Evolutionary conservation across 768 basidiomycete species (phyloP).

Genomic region (Hysterangium stoloniferum): DNA sequence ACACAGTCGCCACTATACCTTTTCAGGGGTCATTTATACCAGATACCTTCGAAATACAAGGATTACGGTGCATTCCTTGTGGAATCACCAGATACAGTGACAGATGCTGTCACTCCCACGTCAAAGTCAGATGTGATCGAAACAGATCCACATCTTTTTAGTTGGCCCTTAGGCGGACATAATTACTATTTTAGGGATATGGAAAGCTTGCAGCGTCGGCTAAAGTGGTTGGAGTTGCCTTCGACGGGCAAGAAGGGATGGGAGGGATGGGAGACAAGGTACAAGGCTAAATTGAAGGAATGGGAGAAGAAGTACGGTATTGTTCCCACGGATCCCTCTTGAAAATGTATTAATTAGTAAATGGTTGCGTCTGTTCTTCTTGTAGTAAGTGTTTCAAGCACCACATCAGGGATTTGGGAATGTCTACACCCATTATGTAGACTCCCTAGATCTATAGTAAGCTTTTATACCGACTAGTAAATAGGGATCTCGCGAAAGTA

Average conservation of each 20-base stretch:
- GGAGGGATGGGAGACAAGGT: slow-evolving; percentile 41
- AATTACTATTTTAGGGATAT: slow-evolving; percentile 55
- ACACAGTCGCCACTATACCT: slow-evolving; percentile 42
- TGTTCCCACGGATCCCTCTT: no score
- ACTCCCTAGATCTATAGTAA: no score
- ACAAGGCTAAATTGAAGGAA: slow-evolving; percentile 17
- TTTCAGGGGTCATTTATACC: slow-evolving; percentile 39
- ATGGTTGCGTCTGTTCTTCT: no score
- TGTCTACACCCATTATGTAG: no score
- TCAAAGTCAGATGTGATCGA: background rate
- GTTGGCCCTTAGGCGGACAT: slow-evolving; percentile 45
- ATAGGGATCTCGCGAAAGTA: no score
- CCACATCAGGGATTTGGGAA: no score
- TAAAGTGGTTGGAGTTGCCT: slow-evolving; percentile 35
- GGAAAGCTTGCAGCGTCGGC: slow-evolving; percentile 36
- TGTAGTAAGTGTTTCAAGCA: no score
- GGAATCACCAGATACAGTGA: no score
- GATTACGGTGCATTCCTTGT: slow-evolving; percentile 40
- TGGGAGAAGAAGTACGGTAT: slow-evolving; percentile 9
- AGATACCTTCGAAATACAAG: slow-evolving; percentile 36
- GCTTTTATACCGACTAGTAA: no score
- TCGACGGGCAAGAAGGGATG: slow-evolving; percentile 27
- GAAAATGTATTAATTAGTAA: no score
- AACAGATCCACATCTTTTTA: background rate
- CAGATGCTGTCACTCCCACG: background rate